Base-by-base conservation (phyloP, 176 grass and related monocot genomes). In the bread wheat (Triticum aestivum) region DNA sequence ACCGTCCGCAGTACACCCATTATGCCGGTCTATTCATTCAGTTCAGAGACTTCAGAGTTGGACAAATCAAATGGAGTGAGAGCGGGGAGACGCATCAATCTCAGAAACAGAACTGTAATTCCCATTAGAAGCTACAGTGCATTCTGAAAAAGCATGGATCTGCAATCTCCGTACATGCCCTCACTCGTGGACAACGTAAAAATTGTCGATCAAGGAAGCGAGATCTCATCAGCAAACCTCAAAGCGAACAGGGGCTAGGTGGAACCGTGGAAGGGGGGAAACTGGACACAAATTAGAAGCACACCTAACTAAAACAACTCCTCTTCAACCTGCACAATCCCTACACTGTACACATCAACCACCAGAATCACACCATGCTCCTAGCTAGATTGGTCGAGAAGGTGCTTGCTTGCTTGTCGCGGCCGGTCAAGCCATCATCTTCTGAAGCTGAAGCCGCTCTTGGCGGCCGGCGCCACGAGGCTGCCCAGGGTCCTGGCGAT, bases 401-500 rank as follows among this genome's bases (percentile, higher is more conserved):
- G 47, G 5, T 15, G 47, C 47, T 15, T 51, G 47, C 47, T 15
- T 56, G 51, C 1, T 56, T 44, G 38, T 38, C 37, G 37, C 37
- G 52, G 52, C 17, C 3, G 0, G 52, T 20, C 52, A 20, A 20
- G 17, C 2, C 0, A 26, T 80, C 27, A 79, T 79, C 83, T 83
- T 21, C 69, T 56, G 82, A 86, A 89, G 65, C 44, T 37, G 21
- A 62, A 62, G 9, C n/a, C 3, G 79, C 77, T 92, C 69, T 75
- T 92, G 80, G 80, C 49, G 7, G 47, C 30, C 17, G 79, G 87
- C 59, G 24, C 30, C 47, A 89, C 75, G 38, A 84, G 69, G 75
- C 65, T 80, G 59, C 79, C 12, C 4, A 92, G 39, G 1, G 87
- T 35, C 62, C 4, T 89, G 21, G 84, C 79, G 3, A 92, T 92